Base-by-base conservation (phyloP, 495 filamentous ascomycete genomes). In the Penicillium pulvis region DNA sequence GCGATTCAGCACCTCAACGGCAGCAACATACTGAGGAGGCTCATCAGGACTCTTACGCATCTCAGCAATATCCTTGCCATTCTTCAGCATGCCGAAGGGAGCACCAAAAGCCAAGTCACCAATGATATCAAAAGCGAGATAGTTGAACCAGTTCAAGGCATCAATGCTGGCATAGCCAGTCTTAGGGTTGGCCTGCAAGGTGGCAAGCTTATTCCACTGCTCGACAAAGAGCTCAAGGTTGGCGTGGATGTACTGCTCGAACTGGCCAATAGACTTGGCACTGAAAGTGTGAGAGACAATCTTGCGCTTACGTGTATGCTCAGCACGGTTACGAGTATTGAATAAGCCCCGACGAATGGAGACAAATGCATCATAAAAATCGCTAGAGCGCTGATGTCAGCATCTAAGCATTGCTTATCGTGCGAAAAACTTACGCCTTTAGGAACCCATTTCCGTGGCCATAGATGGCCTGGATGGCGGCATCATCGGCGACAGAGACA, bases 331-430 rank as follows among this genome's bases (percentile, higher is more conserved):
- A 30, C 92, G 83, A 4, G 92, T 96, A 75, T 94, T 96, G 89
- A 96, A 96, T 19, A 96, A 79, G 35, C 91, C 92, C 9, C 90
- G 85, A 35, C 81, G 82, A 69, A 96, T 93, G 33, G 88, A 91
- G 62, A 96, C 91, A 63, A 96, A 96, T 47, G 90, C 90, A 70
- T 96, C 91, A 66, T 96, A 96, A 76, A 91, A 96, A 16, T 90
- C 85, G 28, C 84, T 87, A 43, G 4, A n/a, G 4, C 19, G 6
- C 1, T n/a, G 1, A 33, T 49, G 16, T 31, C 82, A 49, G 12
- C 9, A 31, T 12, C 5, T 5, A 57, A 17, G 46, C 36, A 1
- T 16, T 24, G 4, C 11, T 10, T 3, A n/a, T n/a, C 17, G 6
- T 28, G 23, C 0, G 14, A 19, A 11, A 31, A n/a, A 74, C 71